Evolutionary conservation across 2,329 filamentous ascomycete genomes (phyloP).

Genomic region (Seiridium unicorne): DNA sequence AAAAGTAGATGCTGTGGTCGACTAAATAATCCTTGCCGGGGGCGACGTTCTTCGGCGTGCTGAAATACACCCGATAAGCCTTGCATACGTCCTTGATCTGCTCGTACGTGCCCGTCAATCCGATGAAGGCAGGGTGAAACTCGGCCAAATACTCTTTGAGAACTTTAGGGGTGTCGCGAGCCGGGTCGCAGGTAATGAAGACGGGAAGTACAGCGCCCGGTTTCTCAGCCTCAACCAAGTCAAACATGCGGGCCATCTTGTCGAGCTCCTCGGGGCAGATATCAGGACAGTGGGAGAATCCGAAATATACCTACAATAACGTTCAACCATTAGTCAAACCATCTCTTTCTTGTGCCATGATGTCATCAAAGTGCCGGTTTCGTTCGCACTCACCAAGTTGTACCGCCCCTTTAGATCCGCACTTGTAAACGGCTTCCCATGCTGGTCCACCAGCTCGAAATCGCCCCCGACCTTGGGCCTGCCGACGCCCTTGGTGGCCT

Average conservation of each 20-base stretch:
- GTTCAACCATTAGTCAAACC: too few relatives aligned
- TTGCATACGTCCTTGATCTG: slow-evolving; percentile 94
- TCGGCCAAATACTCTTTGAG: slow-evolving; percentile 83
- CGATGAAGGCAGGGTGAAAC: slow-evolving; percentile 84
- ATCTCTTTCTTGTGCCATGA: too few relatives aligned
- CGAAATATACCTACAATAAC: slow-evolving; percentile 78
- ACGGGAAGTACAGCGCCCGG: slow-evolving; percentile 66
- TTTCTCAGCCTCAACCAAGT: slow-evolving; percentile 58
- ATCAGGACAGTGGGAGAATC: slow-evolving; percentile 96
- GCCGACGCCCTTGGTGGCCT: slow-evolving; percentile 90
- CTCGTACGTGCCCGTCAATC: slow-evolving; percentile 90
- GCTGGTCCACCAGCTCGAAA: slow-evolving; percentile 79
- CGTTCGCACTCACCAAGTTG: slow-evolving; percentile 57
- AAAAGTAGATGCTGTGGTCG: slow-evolving; percentile 99
- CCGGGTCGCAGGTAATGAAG: slow-evolving; percentile 95
- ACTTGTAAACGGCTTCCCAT: slow-evolving; percentile 75
- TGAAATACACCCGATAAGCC: slow-evolving; percentile 95
- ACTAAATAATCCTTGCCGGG: slow-evolving; percentile 96
- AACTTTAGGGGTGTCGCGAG: slow-evolving; percentile 81
- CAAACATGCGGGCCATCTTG: slow-evolving; percentile 97
- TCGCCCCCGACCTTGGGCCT: slow-evolving; percentile 88
- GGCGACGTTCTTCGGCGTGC: slow-evolving; percentile 83
- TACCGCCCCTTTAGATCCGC: slow-evolving; percentile 86
- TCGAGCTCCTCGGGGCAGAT: slow-evolving; percentile 99
- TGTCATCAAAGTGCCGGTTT: too few relatives aligned